Conservation (phyloP, 1,284 basidiomycete species). For the Microbotryum scabiosae region DNA sequence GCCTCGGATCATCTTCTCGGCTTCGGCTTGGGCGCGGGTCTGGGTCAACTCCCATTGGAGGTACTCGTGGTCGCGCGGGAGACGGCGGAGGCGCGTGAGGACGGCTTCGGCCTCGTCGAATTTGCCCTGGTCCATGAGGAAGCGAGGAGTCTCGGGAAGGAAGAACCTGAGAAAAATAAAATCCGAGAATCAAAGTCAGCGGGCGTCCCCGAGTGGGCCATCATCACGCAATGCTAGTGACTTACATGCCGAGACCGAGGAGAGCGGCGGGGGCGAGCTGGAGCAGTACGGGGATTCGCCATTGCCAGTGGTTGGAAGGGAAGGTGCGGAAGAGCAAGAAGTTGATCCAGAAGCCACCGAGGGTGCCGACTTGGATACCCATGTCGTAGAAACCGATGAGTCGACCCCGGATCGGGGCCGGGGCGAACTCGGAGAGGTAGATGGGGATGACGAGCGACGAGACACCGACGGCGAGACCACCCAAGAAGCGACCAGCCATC, state of each 20-base stretch:
- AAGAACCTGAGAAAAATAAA: slow-evolving; percentile 25
- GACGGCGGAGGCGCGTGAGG: slow-evolving; percentile 7
- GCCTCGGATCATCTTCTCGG: slow-evolving; percentile 16
- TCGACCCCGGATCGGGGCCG: slow-evolving; percentile 48
- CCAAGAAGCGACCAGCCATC: slow-evolving; percentile 52
- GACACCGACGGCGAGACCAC: slow-evolving; percentile 63
- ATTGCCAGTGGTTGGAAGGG: slow-evolving; percentile 32
- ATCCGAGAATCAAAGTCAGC: not conserved
- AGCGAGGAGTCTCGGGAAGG: slow-evolving; percentile 38
- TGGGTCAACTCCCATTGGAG: slow-evolving; percentile 23
- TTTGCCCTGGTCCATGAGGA: slow-evolving; percentile 32
- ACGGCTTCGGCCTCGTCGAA: not conserved
- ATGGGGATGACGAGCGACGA: slow-evolving; percentile 62
- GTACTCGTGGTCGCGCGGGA: slow-evolving; percentile 34
- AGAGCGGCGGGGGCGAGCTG: slow-evolving; percentile 38
- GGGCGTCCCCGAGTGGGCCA: not conserved
- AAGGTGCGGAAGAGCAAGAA: slow-evolving; percentile 30
- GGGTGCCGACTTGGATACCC: slow-evolving; percentile 40
- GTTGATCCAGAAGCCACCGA: slow-evolving; percentile 47
- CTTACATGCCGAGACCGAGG: slow-evolving; percentile 10
- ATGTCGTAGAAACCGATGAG: slow-evolving; percentile 50
- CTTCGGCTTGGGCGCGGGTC: slow-evolving; percentile 17
- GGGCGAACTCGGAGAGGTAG: slow-evolving; percentile 50
- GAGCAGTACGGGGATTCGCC: slow-evolving; percentile 38
- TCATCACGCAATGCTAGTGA: not conserved